Evolutionary conservation across 495 filamentous ascomycete genomes (phyloP).

Genomic region (Penicillium angulare): DNA sequence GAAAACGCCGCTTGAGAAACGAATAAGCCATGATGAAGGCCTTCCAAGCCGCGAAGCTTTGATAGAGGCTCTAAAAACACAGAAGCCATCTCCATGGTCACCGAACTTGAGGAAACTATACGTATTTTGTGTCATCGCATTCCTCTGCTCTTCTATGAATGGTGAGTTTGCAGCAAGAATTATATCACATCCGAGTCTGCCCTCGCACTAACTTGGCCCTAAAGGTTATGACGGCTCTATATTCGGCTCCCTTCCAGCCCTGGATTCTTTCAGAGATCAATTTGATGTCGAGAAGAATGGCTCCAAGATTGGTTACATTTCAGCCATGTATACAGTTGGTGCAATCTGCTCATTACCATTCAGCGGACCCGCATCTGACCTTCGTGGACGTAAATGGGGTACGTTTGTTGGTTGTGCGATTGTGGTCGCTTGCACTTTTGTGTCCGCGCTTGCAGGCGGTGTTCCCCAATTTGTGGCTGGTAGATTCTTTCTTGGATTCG

Average conservation of each 20-base stretch:
- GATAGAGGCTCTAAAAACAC: slow-evolving; percentile 4
- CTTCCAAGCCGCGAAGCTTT: slow-evolving; percentile 9
- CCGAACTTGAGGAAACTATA: slow-evolving; percentile 11
- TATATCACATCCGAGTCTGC: too few relatives aligned
- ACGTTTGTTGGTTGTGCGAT: slow-evolving; percentile 58
- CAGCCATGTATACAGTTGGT: slow-evolving; percentile 59
- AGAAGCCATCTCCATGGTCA: slow-evolving; percentile 14
- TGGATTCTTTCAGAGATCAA: slow-evolving; percentile 29
- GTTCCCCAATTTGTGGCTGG: slow-evolving; percentile 63
- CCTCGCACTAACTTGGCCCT: too few relatives aligned
- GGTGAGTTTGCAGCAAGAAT: too few relatives aligned
- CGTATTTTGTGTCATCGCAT: slow-evolving; percentile 10
- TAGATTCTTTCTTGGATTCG: slow-evolving; percentile 73
- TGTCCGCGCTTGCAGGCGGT: slow-evolving; percentile 40
- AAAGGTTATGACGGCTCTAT: slow-evolving; percentile 49
- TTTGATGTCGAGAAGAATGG: slow-evolving; percentile 30
- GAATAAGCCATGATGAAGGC: slow-evolving; percentile 4
- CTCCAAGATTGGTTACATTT: slow-evolving; percentile 48
- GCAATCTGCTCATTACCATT: slow-evolving; percentile 58
- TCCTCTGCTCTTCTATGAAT: slow-evolving; percentile 15
- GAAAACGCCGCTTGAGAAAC: slow-evolving; percentile 8
- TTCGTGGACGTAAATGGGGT: slow-evolving; percentile 56
- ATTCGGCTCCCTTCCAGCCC: slow-evolving; percentile 35
- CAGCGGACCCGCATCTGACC: slow-evolving; percentile 55
- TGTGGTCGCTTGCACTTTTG: slow-evolving; percentile 53